Percentiles rank a stretch among this genome's conserved stretches.
These are phyloP conservation scores for Myxozyma nipponensis DNA, from an alignment of 805 yeast genomes.

Conservation along the genomic window DNA sequence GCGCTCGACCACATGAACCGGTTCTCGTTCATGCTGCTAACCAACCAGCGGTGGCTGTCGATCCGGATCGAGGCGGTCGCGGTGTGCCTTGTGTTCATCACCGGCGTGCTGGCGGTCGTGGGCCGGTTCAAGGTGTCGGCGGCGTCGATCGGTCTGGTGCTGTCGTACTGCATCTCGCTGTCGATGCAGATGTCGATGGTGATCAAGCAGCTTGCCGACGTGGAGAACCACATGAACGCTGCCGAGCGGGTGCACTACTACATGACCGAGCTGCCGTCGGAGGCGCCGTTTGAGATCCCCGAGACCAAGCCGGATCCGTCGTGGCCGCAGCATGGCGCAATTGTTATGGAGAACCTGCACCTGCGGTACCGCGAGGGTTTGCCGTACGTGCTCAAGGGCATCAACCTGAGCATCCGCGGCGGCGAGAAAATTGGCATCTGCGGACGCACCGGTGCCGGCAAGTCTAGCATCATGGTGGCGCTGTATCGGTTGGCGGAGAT, in stretches of 20 bases:
- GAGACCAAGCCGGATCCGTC: conserved; percentile 44
- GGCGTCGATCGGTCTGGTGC: conserved; percentile 56
- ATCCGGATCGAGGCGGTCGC: conserved; percentile 58
- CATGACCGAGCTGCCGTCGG: conserved; percentile 61
- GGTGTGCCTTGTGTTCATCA: conserved; percentile 48
- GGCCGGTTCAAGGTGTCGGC: conserved; percentile 58
- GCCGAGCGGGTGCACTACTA: conserved; percentile 68
- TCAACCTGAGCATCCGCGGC: conserved; percentile 49
- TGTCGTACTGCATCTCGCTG: conserved; percentile 55
- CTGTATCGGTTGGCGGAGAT: conserved; percentile 65
- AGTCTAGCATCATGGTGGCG: conserved; percentile 69
- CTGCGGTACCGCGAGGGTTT: conserved; percentile 61
- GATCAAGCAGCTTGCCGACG: conserved; percentile 61
- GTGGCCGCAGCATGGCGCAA: conserved; percentile 66
- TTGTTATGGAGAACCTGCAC: conserved; percentile 53
- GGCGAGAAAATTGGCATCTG: conserved; percentile 77
- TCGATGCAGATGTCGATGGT: conserved; percentile 51
- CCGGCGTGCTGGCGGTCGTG: conserved; percentile 57
- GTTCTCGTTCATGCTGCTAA: conserved; percentile 58
- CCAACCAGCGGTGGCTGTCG: conserved; percentile 71
- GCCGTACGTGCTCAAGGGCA: conserved; percentile 60
- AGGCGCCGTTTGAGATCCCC: conserved; percentile 54
- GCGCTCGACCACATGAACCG: conserved; percentile 62
- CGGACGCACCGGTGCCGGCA: conserved; percentile 91
- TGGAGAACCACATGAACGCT: conserved; percentile 73